Percentiles rank a stretch among this genome's conserved stretches.
Conservation (phyloP, 371 early-diverging fungal species). For the Apophysomyces sp. region DNA sequence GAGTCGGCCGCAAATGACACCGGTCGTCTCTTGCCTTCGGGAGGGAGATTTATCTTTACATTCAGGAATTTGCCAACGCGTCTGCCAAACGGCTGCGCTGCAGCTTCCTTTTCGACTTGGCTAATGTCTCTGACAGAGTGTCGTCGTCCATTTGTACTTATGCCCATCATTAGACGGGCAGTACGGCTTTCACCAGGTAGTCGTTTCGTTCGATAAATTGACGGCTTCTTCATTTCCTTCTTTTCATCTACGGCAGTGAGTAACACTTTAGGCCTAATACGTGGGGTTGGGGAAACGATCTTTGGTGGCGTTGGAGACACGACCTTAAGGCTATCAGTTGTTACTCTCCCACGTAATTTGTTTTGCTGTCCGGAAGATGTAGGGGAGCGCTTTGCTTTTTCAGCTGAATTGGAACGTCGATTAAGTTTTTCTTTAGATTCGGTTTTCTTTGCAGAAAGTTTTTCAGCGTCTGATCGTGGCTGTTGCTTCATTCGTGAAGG, state of each 20-base stretch:
- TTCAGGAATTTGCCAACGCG: background rate
- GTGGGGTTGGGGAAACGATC: background rate
- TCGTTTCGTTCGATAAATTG: constrained; percentile 32
- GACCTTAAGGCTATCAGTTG: background rate
- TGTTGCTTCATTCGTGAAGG: constrained; percentile 11
- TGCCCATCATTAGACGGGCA: constrained; percentile 42
- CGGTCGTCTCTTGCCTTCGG: constrained; percentile 19
- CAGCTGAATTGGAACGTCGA: background rate
- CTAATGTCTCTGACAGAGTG: constrained; percentile 18
- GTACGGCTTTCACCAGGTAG: constrained; percentile 37
- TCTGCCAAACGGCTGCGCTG: constrained; percentile 6
- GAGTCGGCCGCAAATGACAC: constrained; percentile 13
- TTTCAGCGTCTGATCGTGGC: background rate
- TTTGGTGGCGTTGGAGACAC: background rate
- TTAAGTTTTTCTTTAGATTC: background rate
- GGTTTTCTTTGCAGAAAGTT: background rate
- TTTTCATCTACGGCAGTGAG: constrained; percentile 1
- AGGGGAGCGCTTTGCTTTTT: background rate
- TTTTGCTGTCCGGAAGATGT: background rate
- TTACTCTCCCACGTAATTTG: background rate
- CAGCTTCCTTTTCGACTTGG: constrained; percentile 1
- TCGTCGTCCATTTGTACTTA: constrained; percentile 34
- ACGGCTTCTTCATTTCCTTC: constrained; percentile 11
- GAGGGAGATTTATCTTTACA: background rate
- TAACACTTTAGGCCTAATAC: constrained; percentile 12